Conservation (phyloP, 441 rosid species). For the Daphne laureola region DNA sequence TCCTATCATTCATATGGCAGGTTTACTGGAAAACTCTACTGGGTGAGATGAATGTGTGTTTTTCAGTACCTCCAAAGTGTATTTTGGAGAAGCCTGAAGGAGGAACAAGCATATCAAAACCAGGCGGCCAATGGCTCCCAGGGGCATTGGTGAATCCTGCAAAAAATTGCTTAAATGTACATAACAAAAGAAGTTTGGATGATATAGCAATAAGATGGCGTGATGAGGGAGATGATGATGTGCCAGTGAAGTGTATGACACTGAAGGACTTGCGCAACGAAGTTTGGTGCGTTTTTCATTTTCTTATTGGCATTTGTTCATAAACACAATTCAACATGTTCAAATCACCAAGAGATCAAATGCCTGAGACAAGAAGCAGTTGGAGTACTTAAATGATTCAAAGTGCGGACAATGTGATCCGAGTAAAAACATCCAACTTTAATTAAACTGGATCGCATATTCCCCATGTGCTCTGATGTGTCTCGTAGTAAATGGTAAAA, state of each 20-base stretch:
- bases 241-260: slow-evolving; percentile 56
- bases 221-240: slow-evolving; percentile 66
- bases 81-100: slow-evolving; percentile 37
- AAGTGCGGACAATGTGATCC: no score
- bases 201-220: slow-evolving; percentile 73
- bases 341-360: no score
- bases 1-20: slow-evolving; percentile 24
- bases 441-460: no score
- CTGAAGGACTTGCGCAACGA: slow-evolving; percentile 56
- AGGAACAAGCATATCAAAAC: slow-evolving; percentile 23
- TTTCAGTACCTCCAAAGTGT: slow-evolving; percentile 54
- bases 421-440: no score
- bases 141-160: slow-evolving; percentile 80
- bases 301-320: neutral
- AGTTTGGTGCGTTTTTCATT: slow-evolving; percentile 61
- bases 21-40: slow-evolving; percentile 72
- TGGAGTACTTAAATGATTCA: no score
- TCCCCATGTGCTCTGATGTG: no score
- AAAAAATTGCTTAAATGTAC: slow-evolving; percentile 50
- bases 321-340: neutral
- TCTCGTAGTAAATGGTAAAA: no score
- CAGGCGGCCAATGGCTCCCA: slow-evolving; percentile 90
- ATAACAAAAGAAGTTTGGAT: slow-evolving; percentile 40
- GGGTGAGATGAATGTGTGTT: slow-evolving; percentile 51
- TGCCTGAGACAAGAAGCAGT: no score